phyloP scores from a whole-genome alignment of 306 rosid species.

The Prosopis cineraria region DNA sequence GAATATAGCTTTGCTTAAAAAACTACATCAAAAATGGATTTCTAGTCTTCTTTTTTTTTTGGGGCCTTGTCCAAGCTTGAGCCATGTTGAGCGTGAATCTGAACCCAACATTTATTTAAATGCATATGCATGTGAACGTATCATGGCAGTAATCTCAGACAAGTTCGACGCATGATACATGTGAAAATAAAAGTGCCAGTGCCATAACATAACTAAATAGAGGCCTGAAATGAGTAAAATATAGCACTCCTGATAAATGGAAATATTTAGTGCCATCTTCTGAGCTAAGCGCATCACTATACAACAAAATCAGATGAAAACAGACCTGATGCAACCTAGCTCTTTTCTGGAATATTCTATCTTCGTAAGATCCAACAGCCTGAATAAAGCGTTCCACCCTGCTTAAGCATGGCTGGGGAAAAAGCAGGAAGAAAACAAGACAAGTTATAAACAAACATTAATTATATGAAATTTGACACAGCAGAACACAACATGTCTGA shows the following conservation, averaged over 20 bases:
- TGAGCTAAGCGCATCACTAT: not conserved
- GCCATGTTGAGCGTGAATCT: not conserved
- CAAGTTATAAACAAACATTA: slow-evolving; percentile 17
- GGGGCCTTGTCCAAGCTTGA: not conserved
- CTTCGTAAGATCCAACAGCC: slow-evolving; percentile 92
- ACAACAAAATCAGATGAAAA: not conserved
- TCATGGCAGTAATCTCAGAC: not conserved
- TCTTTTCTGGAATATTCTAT: slow-evolving; percentile 89
- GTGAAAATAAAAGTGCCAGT: not conserved
- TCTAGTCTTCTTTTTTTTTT: not conserved
- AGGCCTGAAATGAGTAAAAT: slow-evolving; percentile 4
- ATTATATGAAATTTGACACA: slow-evolving; percentile 3
- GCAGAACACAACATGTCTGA: slow-evolving; percentile 5
- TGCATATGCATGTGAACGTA: not conserved
- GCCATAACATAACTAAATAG: slow-evolving; percentile 4
- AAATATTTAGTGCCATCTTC: not conserved
- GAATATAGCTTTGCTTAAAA: not conserved
- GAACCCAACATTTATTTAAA: not conserved
- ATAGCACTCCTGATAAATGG: not conserved
- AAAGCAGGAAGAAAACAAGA: not conserved
- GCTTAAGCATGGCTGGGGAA: slow-evolving; percentile 70
- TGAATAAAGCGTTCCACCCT: slow-evolving; percentile 89
- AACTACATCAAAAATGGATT: not conserved
- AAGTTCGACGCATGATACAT: not conserved
- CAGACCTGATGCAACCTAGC: slow-evolving; percentile 84